Evolutionary conservation across 352 stramenopile genomes (phyloP).

Genomic region (Salisapilia sapeloensis): DNA sequence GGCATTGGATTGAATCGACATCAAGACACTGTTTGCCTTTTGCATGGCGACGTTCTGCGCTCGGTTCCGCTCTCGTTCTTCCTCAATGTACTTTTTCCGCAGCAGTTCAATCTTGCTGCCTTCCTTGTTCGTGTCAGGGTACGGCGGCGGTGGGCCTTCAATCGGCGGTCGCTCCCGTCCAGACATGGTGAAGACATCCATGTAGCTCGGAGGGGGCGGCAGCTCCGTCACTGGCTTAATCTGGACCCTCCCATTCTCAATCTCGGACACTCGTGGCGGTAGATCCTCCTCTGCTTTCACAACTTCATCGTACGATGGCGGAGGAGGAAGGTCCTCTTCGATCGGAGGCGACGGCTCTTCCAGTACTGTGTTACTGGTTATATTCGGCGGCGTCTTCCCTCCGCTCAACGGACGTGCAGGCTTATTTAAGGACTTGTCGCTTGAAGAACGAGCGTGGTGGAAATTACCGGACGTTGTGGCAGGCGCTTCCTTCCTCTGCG

Average conservation of each 20-base stretch:
- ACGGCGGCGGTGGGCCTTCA: not conserved
- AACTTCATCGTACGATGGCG: no score
- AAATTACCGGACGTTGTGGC: no score
- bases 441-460: no score
- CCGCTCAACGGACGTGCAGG: no score
- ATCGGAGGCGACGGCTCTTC: no score
- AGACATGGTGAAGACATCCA: slow-evolving; percentile 29
- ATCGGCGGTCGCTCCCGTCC: slow-evolving; percentile 12
- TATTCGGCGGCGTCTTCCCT: no score
- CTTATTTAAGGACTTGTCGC: no score
- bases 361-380: no score
- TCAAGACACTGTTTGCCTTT: slow-evolving; percentile 33
- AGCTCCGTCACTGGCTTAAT: slow-evolving; percentile 9
- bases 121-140: not conserved
- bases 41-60: slow-evolving; percentile 2
- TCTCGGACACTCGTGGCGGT: slow-evolving; percentile 20
- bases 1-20: slow-evolving; percentile 13
- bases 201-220: slow-evolving; percentile 27
- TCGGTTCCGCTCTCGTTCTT: slow-evolving; percentile 35
- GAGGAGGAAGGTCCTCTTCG: no score
- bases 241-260: slow-evolving; percentile 11
- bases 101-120: slow-evolving; percentile 14
- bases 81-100: slow-evolving; percentile 53
- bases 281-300: no score
- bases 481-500: no score